phyloP scores from a whole-genome alignment of 495 filamentous ascomycete species.

The Penicillium mononematosum region DNA sequence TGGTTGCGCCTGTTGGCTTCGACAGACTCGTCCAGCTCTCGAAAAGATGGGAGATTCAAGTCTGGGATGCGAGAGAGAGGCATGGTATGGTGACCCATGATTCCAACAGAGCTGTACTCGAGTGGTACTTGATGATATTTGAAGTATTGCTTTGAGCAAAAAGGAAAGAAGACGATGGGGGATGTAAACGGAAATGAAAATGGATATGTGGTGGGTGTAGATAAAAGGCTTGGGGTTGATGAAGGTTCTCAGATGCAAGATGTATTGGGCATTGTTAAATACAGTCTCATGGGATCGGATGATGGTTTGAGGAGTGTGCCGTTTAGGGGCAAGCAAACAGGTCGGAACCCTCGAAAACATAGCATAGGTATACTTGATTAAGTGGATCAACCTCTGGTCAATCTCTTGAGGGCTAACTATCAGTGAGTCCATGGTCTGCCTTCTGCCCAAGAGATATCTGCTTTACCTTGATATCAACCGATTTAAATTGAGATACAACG shows the following conservation, averaged over 20 bases:
- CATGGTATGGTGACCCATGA: background rate
- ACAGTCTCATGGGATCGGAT: slow-evolving; percentile 5
- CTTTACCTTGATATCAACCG: background rate
- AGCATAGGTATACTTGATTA: too few relatives aligned
- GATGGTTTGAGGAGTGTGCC: background rate
- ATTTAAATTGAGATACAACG: background rate
- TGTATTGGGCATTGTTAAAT: slow-evolving; percentile 4
- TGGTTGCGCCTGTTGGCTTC: background rate
- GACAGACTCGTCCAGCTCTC: slow-evolving; percentile 5
- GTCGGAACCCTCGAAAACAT: background rate
- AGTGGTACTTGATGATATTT: background rate
- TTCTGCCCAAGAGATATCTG: background rate
- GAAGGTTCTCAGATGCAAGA: slow-evolving; percentile 11
- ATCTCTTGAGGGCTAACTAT: background rate
- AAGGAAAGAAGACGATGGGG: background rate
- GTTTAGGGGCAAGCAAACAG: background rate
- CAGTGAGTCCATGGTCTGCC: background rate
- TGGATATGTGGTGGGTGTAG: background rate
- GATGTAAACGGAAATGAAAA: background rate
- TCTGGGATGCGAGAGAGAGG: slow-evolving; percentile 4
- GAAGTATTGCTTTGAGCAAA: background rate
- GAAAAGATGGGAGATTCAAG: slow-evolving; percentile 5
- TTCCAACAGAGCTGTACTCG: background rate
- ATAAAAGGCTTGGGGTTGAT: slow-evolving; percentile 9
- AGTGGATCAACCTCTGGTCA: background rate